Conservation (phyloP, 2,329 filamentous ascomycete species). For the Aureobasidium sp. region DNA sequence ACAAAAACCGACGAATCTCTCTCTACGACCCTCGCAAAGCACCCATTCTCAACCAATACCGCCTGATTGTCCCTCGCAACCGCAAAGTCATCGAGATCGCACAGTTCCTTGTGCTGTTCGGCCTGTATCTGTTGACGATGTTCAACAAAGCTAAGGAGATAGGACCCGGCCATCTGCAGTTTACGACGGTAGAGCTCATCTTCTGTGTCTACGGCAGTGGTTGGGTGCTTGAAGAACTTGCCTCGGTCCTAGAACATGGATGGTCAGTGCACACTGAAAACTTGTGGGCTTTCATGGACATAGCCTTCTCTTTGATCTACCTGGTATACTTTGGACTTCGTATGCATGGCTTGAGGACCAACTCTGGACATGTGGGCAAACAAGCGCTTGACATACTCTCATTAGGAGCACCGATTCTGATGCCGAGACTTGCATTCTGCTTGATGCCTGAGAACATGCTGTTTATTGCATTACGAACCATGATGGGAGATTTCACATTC, state of each 20-base stretch:
- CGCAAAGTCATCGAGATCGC: slow-evolving; percentile 65
- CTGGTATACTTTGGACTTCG: slow-evolving; percentile 59
- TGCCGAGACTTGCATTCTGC: slow-evolving; percentile 75
- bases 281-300: slow-evolving; percentile 79
- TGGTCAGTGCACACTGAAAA: slow-evolving; percentile 82
- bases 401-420: slow-evolving; percentile 66
- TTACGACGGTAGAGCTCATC: slow-evolving; percentile 48
- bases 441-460: slow-evolving; percentile 76
- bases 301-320: slow-evolving; percentile 68
- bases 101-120: slow-evolving; percentile 63
- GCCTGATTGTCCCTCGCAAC: slow-evolving; percentile 71
- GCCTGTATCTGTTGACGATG: slow-evolving; percentile 67
- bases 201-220: slow-evolving; percentile 70
- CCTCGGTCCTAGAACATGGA: slow-evolving; percentile 66
- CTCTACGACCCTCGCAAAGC: slow-evolving; percentile 70
- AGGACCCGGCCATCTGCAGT: slow-evolving; percentile 24
- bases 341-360: slow-evolving; percentile 51
- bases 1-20: slow-evolving; percentile 75
- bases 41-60: slow-evolving; percentile 74
- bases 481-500: slow-evolving; percentile 80
- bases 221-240: slow-evolving; percentile 71
- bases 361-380: slow-evolving; percentile 42
- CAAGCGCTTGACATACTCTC: slow-evolving; percentile 73
- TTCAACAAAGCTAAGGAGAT: slow-evolving; percentile 50
- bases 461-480: slow-evolving; percentile 70